These are phyloP conservation scores for Telfairia occidentalis DNA, from an alignment of 331 rosid species.

Conservation along the genomic window DNA sequence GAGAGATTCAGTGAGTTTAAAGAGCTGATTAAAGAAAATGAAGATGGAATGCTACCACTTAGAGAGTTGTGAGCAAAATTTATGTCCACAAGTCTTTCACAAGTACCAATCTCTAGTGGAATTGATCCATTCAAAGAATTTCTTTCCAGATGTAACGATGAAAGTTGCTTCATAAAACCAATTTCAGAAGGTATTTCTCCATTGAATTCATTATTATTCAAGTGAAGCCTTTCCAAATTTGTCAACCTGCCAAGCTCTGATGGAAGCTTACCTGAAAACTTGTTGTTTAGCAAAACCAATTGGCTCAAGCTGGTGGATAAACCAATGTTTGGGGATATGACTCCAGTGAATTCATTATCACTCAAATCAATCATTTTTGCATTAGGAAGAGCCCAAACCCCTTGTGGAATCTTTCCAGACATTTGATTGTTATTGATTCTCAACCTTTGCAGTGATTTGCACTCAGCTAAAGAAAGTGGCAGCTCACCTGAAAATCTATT, in stretches of 20 bases:
- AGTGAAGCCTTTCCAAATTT: slow-evolving; percentile 61
- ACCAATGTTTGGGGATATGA: slow-evolving; percentile 46
- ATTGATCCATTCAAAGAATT: slow-evolving; percentile 59
- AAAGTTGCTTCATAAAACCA: slow-evolving; percentile 56
- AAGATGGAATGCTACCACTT: slow-evolving; percentile 48
- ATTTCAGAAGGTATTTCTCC: slow-evolving; percentile 65
- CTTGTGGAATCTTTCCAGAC: slow-evolving; percentile 58
- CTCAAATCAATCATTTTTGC: slow-evolving; percentile 67
- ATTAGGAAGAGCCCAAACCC: slow-evolving; percentile 66
- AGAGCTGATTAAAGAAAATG: slow-evolving; percentile 56
- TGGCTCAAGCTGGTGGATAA: slow-evolving; percentile 55
- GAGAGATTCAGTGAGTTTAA: slow-evolving; percentile 78
- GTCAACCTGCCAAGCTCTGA: slow-evolving; percentile 53
- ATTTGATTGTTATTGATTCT: slow-evolving; percentile 55
- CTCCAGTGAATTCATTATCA: slow-evolving; percentile 56
- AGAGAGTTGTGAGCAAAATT: slow-evolving; percentile 68
- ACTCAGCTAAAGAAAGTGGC: slow-evolving; percentile 46
- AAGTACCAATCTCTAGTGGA: slow-evolving; percentile 52
- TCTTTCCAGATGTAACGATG: slow-evolving; percentile 60
- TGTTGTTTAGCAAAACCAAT: slow-evolving; percentile 46
- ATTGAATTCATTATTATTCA: slow-evolving; percentile 49
- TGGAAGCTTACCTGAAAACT: slow-evolving; percentile 71
- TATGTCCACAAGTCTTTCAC: slow-evolving; percentile 64
- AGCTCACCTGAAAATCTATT: slow-evolving; percentile 69
- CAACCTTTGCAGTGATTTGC: slow-evolving; percentile 72